Conservation (phyloP, 2,329 filamentous ascomycete genomes). For the Didymella glomerata region DNA sequence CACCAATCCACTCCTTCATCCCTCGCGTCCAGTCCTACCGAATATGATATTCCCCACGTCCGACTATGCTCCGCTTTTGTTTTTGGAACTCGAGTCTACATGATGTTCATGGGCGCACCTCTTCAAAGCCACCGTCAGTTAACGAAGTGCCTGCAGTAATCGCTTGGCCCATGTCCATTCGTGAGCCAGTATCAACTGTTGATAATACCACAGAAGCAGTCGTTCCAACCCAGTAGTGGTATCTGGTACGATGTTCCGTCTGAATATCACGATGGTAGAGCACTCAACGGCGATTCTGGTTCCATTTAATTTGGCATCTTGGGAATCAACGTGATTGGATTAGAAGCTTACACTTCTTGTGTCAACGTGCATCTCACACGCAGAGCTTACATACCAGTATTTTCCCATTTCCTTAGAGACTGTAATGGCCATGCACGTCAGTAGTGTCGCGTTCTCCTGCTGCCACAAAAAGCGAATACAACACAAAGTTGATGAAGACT, state of each 20-base stretch:
- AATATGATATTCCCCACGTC: neutral
- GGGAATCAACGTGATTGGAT: neutral
- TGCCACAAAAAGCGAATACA: too few species aligned
- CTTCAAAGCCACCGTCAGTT: neutral
- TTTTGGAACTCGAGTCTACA: neutral
- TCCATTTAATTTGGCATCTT: neutral
- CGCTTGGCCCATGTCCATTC: too few species aligned
- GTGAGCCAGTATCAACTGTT: neutral
- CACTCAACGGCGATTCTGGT: neutral
- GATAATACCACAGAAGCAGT: too few species aligned
- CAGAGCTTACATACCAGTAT: neutral
- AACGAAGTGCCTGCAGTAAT: neutral
- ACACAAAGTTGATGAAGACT: too few species aligned
- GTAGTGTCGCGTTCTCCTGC: neutral
- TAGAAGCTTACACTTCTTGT: neutral
- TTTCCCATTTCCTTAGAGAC: neutral
- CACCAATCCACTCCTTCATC: slow-evolving; percentile 8
- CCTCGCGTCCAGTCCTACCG: neutral
- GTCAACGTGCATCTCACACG: neutral
- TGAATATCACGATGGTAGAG: neutral
- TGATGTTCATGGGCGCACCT: neutral
- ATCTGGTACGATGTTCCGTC: neutral
- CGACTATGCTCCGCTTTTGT: neutral
- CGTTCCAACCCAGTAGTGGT: neutral
- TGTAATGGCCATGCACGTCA: neutral